Evolutionary conservation across 371 early-diverging fungal genomes (phyloP), one percentile per base, ranked within the genome.

Genomic region (Blyttiomyces sp.): DNA sequence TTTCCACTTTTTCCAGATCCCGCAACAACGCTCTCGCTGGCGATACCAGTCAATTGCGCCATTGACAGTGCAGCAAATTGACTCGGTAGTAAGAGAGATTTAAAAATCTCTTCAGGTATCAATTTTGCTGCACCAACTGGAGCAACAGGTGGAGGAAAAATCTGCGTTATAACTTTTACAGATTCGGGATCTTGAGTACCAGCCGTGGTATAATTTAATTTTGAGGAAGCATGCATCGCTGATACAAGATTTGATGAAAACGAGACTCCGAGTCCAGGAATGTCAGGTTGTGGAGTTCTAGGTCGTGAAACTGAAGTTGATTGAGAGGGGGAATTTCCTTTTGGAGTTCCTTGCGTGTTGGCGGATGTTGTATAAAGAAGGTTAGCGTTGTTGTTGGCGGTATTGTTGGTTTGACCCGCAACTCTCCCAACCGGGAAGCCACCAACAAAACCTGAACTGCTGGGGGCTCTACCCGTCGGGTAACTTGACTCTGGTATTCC

Each of bases 381-480:
- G 23, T 30, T 5, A 50, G 5, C 9, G 31, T 7, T 16, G 6
- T 9, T 21, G 51, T 32, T 13, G 51, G 9, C 17, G 24, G 13
- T 9, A 46, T 13, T 50, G 16, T 11, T 13, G 51, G 32, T 9
- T 11, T 5, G 28, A 30, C 51, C 9, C 26, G 24, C 39, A n/a
- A 27, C 49, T 0, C 35, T 11, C 2, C 59, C 64, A 28, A 64
- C 64, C 5, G 53, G 43, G 31, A 64, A 64, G 11, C 64, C 64
- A 11, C 64, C 64, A n/a, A 64, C 59, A 39, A 45, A 64, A 7
- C 64, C 64, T 2, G 54, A 53, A 0, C 44, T 49, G 4, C 54
- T 53, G 5, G 64, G 64, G 3, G 64, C 64, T 17, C 64, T 52
- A 24, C 64, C 64, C 43, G 27, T 64, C 6, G 64, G 64, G 39